phyloP scores from a whole-genome alignment of 371 early-diverging fungal genomes.

The Mucor irregularis region DNA sequence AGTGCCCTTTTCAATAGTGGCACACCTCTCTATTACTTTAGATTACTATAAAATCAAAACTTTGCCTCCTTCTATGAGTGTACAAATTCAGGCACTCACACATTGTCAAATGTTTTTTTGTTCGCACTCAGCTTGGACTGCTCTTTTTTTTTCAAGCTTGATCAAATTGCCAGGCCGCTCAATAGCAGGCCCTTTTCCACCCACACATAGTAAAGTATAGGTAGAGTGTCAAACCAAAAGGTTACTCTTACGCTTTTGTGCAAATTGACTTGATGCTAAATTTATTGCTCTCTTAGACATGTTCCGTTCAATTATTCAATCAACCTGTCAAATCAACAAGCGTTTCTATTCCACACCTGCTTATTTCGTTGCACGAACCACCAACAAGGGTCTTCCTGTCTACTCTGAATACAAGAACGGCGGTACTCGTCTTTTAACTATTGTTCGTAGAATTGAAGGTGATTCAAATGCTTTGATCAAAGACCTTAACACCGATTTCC shows the following conservation, averaged over 20 bases:
- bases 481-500: conserved; percentile 42
- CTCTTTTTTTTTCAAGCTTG: not conserved
- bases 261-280: not conserved
- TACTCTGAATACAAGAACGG: conserved; percentile 77
- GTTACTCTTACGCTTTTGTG: not conserved
- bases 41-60: too few relatives aligned
- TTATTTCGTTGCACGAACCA: conserved; percentile 63
- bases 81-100: too few relatives aligned
- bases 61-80: too few relatives aligned
- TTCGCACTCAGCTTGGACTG: not conserved
- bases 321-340: conserved; percentile 14
- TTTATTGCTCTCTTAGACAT: conserved; percentile 2
- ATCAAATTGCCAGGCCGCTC: not conserved
- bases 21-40: too few relatives aligned
- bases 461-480: conserved; percentile 54
- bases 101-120: too few relatives aligned
- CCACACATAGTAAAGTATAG: not conserved
- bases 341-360: conserved; percentile 34
- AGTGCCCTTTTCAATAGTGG: too few relatives aligned
- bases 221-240: not conserved
- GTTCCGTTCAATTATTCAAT: conserved; percentile 20
- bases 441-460: conserved; percentile 77
- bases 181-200: not conserved
- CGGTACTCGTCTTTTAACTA: conserved; percentile 62
- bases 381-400: conserved; percentile 65